Evolutionary conservation across 202 grass and related monocot genomes (phyloP).

Genomic region (Cymbopogon flexuosus): DNA sequence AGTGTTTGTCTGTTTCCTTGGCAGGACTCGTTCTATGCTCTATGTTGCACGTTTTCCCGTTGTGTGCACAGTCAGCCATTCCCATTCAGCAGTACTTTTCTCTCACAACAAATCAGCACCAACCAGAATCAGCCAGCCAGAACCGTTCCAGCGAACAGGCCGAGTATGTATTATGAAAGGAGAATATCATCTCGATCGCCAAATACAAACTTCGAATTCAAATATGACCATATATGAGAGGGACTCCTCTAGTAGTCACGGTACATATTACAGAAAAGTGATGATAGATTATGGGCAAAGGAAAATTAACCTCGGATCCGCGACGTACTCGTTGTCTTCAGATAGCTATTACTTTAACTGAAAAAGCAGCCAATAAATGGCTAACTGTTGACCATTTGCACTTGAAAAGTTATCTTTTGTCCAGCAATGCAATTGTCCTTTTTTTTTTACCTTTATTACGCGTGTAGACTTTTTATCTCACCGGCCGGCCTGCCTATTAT

Average conservation of each 20-base stretch:
- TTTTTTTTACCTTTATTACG: neutral
- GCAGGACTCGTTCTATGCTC: slow-evolving; percentile 25
- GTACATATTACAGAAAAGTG: neutral
- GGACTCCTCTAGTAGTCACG: neutral
- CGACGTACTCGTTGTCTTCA: neutral
- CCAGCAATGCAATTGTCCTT: neutral
- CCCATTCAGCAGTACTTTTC: no score
- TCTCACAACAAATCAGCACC: no score
- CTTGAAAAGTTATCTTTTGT: neutral
- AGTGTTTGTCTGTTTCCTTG: neutral
- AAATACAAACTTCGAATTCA: neutral
- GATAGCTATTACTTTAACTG: neutral
- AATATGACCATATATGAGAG: neutral
- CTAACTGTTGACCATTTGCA: neutral
- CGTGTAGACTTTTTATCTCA: neutral
- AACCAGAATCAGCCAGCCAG: no score
- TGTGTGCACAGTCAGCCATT: no score
- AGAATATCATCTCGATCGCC: neutral
- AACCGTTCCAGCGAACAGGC: no score
- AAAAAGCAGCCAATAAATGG: neutral
- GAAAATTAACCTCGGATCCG: neutral
- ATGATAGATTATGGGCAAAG: neutral
- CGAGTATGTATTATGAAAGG: neutral
- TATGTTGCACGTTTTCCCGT: neutral
- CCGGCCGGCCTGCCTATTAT: neutral